Percentiles rank a stretch among this genome's conserved stretches.
These are phyloP conservation scores for Paragyromitra xinjiangensis DNA, from an alignment of 495 filamentous ascomycete genomes.

Conservation along the genomic window DNA sequence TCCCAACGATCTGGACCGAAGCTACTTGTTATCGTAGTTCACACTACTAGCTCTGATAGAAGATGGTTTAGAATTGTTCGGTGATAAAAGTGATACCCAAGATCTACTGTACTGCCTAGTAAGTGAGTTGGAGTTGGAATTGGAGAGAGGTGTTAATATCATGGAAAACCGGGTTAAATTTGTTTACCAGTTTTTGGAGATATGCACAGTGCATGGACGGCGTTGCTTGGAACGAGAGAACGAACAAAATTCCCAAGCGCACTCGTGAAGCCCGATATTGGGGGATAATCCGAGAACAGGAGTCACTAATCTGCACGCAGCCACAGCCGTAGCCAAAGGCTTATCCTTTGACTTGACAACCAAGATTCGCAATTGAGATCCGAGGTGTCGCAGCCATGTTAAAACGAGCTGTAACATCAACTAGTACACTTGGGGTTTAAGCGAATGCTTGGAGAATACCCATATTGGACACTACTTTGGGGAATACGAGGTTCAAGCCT, in stretches of 20 bases:
- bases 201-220: neutral
- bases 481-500: neutral
- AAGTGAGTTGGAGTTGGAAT: neutral
- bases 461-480: neutral
- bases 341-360: slow-evolving; percentile 9
- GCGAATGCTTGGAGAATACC: slow-evolving; percentile 8
- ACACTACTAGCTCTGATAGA: neutral
- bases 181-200: neutral
- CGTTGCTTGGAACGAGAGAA: neutral
- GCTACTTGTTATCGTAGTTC: neutral
- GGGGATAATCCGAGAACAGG: neutral
- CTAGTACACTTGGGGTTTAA: neutral
- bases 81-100: neutral
- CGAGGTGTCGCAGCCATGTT: neutral
- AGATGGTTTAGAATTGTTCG: neutral
- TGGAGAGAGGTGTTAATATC: neutral
- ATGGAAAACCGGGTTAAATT: neutral
- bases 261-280: neutral
- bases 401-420: neutral
- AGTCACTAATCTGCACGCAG: neutral
- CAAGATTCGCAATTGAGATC: slow-evolving; percentile 10
- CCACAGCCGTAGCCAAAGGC: slow-evolving; percentile 5
- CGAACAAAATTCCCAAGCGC: neutral
- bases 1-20: neutral
- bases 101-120: neutral